phyloP scores from a whole-genome alignment of 108 stramenopile genomes.

The Nannochloropsis oceanica region DNA sequence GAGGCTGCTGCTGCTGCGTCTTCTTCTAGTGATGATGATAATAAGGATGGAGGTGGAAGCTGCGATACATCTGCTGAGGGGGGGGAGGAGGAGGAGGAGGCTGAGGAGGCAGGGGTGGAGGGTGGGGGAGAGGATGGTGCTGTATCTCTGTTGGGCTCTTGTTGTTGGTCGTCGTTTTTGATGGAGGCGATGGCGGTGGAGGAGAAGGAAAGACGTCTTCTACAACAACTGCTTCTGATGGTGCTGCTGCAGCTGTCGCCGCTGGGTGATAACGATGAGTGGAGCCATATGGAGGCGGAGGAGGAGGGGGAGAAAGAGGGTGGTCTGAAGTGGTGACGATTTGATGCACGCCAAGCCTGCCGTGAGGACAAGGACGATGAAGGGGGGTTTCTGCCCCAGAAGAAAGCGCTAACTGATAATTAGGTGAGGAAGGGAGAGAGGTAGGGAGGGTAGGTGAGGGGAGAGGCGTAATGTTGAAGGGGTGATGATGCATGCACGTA shows the following conservation, averaged over 20 bases:
- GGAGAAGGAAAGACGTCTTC: neutral
- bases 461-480: neutral
- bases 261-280: too few species aligned
- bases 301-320: too few species aligned
- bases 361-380: neutral
- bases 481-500: too few species aligned
- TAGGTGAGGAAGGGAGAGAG: neutral
- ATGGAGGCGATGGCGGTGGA: neutral
- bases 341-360: neutral
- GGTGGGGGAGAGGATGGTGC: neutral
- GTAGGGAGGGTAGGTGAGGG: neutral
- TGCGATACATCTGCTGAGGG: neutral
- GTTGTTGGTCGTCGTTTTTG: neutral
- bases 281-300: too few species aligned
- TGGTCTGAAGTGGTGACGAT: too few species aligned
- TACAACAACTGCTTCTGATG: too few species aligned
- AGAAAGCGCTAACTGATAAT: neutral
- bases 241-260: too few species aligned
- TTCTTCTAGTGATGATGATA: neutral
- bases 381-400: neutral
- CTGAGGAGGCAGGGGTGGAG: neutral
- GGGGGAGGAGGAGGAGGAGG: neutral
- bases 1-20: too few species aligned
- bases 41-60: too few species aligned
- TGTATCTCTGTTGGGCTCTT: neutral